phyloP scores from a whole-genome alignment of 179 eudicot genomes.

The Beta macrorhiza region DNA sequence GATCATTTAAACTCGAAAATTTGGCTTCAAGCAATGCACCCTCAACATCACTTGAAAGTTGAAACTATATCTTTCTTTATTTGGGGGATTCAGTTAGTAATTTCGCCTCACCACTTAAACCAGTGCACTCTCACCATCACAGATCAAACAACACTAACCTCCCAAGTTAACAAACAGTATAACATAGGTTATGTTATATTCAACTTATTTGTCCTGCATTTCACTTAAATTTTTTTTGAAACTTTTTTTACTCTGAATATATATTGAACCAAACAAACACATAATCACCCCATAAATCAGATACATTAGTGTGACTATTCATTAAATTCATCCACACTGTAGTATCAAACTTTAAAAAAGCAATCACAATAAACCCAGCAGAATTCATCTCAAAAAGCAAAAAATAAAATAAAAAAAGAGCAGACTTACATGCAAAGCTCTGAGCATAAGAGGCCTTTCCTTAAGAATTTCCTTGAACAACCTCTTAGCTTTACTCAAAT shows the following conservation, averaged over 20 bases:
- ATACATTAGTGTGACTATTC: too few species aligned
- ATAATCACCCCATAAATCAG: not conserved
- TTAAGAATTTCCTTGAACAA: conserved; percentile 62
- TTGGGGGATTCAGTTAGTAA: not conserved
- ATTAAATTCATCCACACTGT: not conserved
- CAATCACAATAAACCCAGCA: not conserved
- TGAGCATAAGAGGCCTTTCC: conserved; percentile 65
- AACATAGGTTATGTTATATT: too few species aligned
- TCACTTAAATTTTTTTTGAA: too few species aligned
- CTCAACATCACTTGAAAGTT: not conserved
- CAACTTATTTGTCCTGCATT: too few species aligned
- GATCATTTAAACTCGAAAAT: not conserved
- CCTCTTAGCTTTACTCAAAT: conserved; percentile 63
- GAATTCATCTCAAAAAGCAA: not conserved
- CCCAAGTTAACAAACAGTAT: too few species aligned
- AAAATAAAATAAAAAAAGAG: not conserved
- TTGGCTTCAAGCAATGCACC: not conserved
- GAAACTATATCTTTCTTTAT: not conserved
- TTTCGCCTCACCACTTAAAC: not conserved
- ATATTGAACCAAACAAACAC: too few species aligned
- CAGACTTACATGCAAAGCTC: conserved; percentile 85
- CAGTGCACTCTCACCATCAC: too few species aligned
- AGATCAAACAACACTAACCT: too few species aligned
- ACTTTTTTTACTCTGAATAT: too few species aligned
- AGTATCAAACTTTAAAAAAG: not conserved